Conservation (phyloP, 768 basidiomycete species). For the Clitopilus hobsonii region DNA sequence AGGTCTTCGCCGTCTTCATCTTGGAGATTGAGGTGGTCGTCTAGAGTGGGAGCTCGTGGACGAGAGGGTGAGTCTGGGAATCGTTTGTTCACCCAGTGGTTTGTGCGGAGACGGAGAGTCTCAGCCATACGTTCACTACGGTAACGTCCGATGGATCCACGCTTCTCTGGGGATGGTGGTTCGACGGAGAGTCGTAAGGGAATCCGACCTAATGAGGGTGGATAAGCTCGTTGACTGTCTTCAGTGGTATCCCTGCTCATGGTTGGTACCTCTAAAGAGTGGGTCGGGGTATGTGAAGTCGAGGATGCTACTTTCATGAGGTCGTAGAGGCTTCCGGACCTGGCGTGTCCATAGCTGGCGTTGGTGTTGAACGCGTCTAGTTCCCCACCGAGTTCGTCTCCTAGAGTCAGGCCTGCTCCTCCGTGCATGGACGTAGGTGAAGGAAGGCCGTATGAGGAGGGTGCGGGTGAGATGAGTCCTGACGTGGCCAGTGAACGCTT, state of each 20-base stretch:
- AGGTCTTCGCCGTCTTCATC: slow-evolving; percentile 6
- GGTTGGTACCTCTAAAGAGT: slow-evolving; percentile 13
- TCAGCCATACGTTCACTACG: slow-evolving; percentile 30
- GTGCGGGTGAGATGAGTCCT: slow-evolving; percentile 25
- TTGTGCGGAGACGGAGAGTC: slow-evolving; percentile 55
- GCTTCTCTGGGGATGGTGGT: slow-evolving; percentile 35
- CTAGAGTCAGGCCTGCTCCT: slow-evolving; percentile 33
- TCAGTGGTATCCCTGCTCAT: slow-evolving; percentile 6
- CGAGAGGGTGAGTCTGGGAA: slow-evolving; percentile 29
- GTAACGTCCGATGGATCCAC: slow-evolving; percentile 6
- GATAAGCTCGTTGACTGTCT: slow-evolving; percentile 11
- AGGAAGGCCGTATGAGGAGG: slow-evolving; percentile 29
- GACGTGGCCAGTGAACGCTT: slow-evolving; percentile 26
- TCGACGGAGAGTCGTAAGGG: slow-evolving; percentile 35
- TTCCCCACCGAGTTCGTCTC: slow-evolving; percentile 56
- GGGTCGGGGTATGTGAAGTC: slow-evolving; percentile 30
- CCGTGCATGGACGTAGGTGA: slow-evolving; percentile 8
- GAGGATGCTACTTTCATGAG: slow-evolving; percentile 40
- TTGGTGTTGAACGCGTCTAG: slow-evolving; percentile 20
- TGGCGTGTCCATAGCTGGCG: slow-evolving; percentile 28
- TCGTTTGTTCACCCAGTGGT: slow-evolving; percentile 54
- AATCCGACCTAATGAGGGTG: slow-evolving; percentile 3
- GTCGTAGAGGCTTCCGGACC: slow-evolving; percentile 53
- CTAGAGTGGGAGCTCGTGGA: slow-evolving; percentile 4
- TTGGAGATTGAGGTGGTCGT: slow-evolving; percentile 7